Evolutionary conservation across 768 basidiomycete genomes (phyloP), one percentile per base, ranked within the genome.

Genomic region (Roridomyces roridus): DNA sequence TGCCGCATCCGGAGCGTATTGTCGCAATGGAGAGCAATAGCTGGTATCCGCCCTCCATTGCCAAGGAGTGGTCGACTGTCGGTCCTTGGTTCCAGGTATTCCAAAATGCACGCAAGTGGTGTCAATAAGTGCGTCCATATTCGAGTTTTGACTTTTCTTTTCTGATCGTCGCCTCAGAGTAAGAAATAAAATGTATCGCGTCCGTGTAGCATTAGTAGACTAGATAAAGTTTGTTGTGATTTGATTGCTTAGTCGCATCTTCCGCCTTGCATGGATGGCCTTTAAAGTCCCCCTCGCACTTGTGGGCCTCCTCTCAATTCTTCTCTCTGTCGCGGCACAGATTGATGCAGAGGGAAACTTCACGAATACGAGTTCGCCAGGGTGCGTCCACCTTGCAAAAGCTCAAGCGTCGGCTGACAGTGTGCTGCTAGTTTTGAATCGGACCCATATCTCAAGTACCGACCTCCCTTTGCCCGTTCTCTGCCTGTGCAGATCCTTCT

Each of bases 71-170:
- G 92, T 76, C 82, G 29, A 87, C 90, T 11, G 76, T 80, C 25
- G 95, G 96, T 4, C 97, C 97, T 2, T 99, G 97, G 97, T 95
- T 97, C 75, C 86, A 82, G 69, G 70, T 98, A 64, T 98, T 98
- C 85, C 92, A 94, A 74, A 97, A 87, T 68, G 96, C 93, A 10
- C 80, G 94, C 61, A 76, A 73, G 65, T 92, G 92, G 91, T 82
- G 80, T 64, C 60, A 57, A 54, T 70, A 48, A 54, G 51, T 52
- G 36, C 18, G 41, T 54, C 14, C 15, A 14, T 26, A 12, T n/a
- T 9, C 20, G 6, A 35, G 23, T 20, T 20, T 18, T 28, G 21
- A 39, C 10, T 11, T 25, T 15, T 17, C 15, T 17, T 29, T 46
- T 36, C 46, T 43, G 25, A 56, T 21, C 7, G 14, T 25, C 20